Evolutionary conservation across 1,284 basidiomycete species (phyloP).

Genomic region (Ganoderma sinense): DNA sequence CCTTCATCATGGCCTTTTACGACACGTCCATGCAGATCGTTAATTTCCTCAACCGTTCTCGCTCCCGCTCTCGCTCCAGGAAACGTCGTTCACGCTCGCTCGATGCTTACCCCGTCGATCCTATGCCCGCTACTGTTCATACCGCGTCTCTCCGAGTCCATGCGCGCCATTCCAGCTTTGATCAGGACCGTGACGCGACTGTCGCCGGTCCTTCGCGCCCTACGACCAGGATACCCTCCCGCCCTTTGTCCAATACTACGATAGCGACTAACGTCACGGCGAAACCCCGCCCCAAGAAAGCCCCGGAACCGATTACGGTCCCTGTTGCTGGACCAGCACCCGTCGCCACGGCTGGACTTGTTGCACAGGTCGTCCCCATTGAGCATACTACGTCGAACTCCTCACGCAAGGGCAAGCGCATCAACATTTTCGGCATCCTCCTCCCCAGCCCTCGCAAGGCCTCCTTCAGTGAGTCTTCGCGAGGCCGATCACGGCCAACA

Average conservation of each 20-base stretch:
- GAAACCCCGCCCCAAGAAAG: conserved; percentile 46
- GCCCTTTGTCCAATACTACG: conserved; percentile 71
- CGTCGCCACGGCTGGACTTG: conserved; percentile 26
- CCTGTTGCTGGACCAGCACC: conserved; percentile 21
- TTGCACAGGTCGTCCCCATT: conserved; percentile 29
- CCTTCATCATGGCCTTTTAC: conserved; percentile 25
- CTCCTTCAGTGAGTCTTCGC: conserved; percentile 33
- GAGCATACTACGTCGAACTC: conserved; percentile 29
- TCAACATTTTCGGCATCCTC: conserved; percentile 41
- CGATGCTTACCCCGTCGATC: conserved; percentile 35
- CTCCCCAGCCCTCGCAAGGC: conserved; percentile 36
- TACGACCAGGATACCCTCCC: conserved; percentile 56
- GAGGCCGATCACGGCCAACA: conserved; percentile 32
- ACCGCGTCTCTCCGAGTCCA: conserved; percentile 34
- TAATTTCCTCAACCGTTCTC: conserved; percentile 44
- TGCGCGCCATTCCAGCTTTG: conserved; percentile 35
- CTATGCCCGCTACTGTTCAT: conserved; percentile 32
- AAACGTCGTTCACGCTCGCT: conserved; percentile 42
- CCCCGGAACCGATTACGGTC: conserved; percentile 22
- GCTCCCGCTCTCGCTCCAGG: conserved; percentile 43
- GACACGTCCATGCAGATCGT: conserved; percentile 38
- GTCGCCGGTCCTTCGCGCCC: conserved; percentile 50
- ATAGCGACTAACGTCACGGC: conserved; percentile 65
- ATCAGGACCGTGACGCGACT: conserved; percentile 35
- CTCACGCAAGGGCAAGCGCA: conserved; percentile 38